These are phyloP conservation scores for Phytophthora kernoviae DNA, from an alignment of 352 stramenopile species.

Conservation along the genomic window DNA sequence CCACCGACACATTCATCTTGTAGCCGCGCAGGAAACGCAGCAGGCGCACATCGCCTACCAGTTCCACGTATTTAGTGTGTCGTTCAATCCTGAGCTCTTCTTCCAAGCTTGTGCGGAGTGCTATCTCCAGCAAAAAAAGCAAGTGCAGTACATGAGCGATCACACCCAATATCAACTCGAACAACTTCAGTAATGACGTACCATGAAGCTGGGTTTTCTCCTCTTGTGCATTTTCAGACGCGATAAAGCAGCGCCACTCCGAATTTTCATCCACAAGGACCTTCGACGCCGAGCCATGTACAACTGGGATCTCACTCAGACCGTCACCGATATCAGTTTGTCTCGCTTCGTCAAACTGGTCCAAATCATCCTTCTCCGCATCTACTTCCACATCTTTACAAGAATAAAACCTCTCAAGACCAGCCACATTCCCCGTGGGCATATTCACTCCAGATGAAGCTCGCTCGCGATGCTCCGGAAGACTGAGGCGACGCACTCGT, in stretches of 20 bases:
- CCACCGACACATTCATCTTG: slow-evolving; percentile 74
- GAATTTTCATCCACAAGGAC: slow-evolving; percentile 65
- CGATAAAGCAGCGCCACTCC: slow-evolving; percentile 67
- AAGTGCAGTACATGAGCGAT: neutral
- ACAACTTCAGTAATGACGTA: slow-evolving; percentile 14
- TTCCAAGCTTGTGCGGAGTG: slow-evolving; percentile 63
- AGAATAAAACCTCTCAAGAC: slow-evolving; percentile 31
- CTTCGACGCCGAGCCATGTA: slow-evolving; percentile 56
- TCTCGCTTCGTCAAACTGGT: slow-evolving; percentile 1
- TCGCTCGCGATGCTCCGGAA: slow-evolving; percentile 49
- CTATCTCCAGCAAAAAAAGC: slow-evolving; percentile 23
- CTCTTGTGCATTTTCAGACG: slow-evolving; percentile 64
- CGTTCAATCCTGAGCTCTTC: slow-evolving; percentile 55
- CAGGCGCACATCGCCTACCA: slow-evolving; percentile 66
- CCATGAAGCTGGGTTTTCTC: slow-evolving; percentile 65
- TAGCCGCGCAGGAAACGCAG: slow-evolving; percentile 74
- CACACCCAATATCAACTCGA: no score
- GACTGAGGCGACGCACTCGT: slow-evolving; percentile 56
- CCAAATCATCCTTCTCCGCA: slow-evolving; percentile 1
- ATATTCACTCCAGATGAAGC: slow-evolving; percentile 8
- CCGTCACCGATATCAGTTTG: slow-evolving; percentile 3
- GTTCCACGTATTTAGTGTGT: slow-evolving; percentile 45
- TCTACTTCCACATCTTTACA: slow-evolving; percentile 26
- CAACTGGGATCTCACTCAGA: slow-evolving; percentile 71
- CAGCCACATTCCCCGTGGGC: slow-evolving; percentile 4